Evolutionary conservation across 108 stramenopile species (phyloP), one percentile per base, ranked within the genome.

Genomic region (Stephanodiscus triporus): DNA sequence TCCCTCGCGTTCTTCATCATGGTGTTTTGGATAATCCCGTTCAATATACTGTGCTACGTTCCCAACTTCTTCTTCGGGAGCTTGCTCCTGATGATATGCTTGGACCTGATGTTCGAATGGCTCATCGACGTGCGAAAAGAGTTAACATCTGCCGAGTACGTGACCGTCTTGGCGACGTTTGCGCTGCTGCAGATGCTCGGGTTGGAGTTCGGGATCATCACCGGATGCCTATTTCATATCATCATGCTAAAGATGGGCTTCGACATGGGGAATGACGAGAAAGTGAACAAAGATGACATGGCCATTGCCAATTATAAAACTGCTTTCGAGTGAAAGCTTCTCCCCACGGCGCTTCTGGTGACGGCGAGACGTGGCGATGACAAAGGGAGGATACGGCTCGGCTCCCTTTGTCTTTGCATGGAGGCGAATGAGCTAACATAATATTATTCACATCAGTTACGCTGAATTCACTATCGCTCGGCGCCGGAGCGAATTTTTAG

Each of bases 71-170:
- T 99, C 77, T 98, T 98, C 68, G 97, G 97, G 6, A 88, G 92
- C 9, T 70, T 98, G 24, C 79, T 99, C 48, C 76, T 93, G 5
- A 86, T 98, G 78, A 96, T 99, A 69, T 89, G 95, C 63, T 50
- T 94, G 14, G 97, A 99, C 75, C 78, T 99, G 7, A 83, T 98
- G 90, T 73, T 82, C 66, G 97, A 99, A 74, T 99, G 99, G 99
- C 81, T 99, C 11, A 92, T 87, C 75, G 91, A 92, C 40, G 89
- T 95, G 16, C 83, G 96, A 63, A 30, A 54, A 19, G 97, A 95
- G 66, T 65, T 97, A 6, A 88, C 85, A 20, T 30, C 36, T 29
- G 82, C 81, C 7, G 97, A 98, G 70, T 97, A 97, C 72, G 43
- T 76, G 6, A 79, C 97, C 36, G 84, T 94, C 13, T n/a, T 95